phyloP scores from a whole-genome alignment of 441 rosid species.

The Populus hybrid region DNA sequence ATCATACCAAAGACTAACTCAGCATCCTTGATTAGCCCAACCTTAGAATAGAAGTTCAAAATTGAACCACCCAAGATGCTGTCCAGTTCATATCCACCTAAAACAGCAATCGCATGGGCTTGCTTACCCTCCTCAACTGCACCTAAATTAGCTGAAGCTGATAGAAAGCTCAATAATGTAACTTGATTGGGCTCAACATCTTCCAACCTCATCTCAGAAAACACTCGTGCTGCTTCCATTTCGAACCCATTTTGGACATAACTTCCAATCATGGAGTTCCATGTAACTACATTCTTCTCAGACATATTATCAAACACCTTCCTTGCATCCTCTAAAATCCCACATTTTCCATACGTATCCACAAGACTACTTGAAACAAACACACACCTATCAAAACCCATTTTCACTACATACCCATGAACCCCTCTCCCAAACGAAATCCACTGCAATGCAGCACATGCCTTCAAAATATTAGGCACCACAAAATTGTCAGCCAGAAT shows the following conservation, averaged over 20 bases:
- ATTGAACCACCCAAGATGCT: conserved; percentile 66
- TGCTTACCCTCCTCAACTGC: conserved; percentile 72
- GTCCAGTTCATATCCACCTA: conserved; percentile 57
- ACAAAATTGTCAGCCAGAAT: conserved; percentile 66
- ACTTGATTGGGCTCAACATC: conserved; percentile 56
- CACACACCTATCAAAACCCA: conserved; percentile 51
- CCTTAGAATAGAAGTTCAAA: conserved; percentile 70
- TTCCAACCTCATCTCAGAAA: conserved; percentile 57
- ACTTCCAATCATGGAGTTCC: conserved; percentile 77
- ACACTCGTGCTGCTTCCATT: conserved; percentile 47
- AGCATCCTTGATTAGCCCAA: conserved; percentile 64
- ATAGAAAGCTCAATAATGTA: conserved; percentile 59
- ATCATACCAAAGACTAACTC: conserved; percentile 52
- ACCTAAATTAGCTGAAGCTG: conserved; percentile 63
- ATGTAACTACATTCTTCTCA: conserved; percentile 54
- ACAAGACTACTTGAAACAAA: conserved; percentile 68
- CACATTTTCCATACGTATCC: conserved; percentile 74
- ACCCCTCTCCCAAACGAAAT: conserved; percentile 57
- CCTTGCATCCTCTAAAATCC: conserved; percentile 53
- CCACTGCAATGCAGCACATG: conserved; percentile 66
- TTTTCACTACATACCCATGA: conserved; percentile 57
- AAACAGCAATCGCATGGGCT: conserved; percentile 62
- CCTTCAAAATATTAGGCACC: conserved; percentile 67
- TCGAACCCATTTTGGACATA: conserved; percentile 67
- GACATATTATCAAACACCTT: conserved; percentile 44